Evolutionary conservation across 139 green algal genomes (phyloP).

Genomic region (Eudorina sp.): DNA sequence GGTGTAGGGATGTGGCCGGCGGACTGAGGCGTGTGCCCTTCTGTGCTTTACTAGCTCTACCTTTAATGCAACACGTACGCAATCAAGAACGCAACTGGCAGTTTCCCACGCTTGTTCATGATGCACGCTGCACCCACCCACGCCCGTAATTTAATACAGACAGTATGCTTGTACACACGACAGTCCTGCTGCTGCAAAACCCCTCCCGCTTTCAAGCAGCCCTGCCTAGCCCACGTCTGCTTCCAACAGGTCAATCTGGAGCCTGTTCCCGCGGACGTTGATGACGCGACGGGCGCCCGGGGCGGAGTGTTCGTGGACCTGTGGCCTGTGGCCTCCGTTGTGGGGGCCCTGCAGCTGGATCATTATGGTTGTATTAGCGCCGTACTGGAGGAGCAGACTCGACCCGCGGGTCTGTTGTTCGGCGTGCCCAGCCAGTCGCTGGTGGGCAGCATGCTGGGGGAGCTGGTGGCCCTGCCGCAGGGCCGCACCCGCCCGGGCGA

Average conservation of each 20-base stretch:
- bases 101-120: no score
- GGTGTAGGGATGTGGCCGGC: no score
- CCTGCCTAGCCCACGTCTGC: no score
- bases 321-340: neutral
- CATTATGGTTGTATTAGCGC: neutral
- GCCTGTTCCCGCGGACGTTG: neutral
- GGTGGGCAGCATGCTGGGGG: neutral
- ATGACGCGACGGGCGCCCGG: neutral
- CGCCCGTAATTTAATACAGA: no score
- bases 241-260: neutral
- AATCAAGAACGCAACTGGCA: no score
- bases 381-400: conserved; percentile 33
- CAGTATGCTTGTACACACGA: no score
- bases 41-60: no score
- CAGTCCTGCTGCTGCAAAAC: no score
- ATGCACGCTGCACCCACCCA: no score
- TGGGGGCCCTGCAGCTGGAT: conserved; percentile 8
- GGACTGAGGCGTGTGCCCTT: no score
- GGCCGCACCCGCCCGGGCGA: neutral
- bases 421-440: conserved; percentile 1
- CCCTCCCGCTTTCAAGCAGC: no score
- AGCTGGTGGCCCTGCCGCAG: neutral
- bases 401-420: conserved; percentile 45
- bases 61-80: no score
- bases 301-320: conserved; percentile 14